Percentiles rank a stretch among this genome's conserved stretches.
These are phyloP conservation scores for Eimeria sp. DNA, from an alignment of 169 alveolate genomes.

Conservation along the genomic window DNA sequence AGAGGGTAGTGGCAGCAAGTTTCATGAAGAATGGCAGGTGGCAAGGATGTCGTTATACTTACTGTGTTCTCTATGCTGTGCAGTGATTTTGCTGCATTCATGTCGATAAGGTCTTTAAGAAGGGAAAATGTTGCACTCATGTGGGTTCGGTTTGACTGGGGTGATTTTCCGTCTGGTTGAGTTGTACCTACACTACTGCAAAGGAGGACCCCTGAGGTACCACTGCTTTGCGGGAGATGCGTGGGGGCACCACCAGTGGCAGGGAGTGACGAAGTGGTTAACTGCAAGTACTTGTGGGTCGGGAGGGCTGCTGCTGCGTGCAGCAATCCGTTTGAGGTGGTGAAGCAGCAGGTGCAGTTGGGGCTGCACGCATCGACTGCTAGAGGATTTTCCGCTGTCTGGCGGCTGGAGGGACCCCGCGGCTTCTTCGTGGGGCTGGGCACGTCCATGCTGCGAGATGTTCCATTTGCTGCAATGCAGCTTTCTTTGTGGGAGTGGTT, in stretches of 20 bases:
- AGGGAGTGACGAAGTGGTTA: neutral
- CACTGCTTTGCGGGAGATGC: neutral
- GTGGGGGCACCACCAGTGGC: neutral
- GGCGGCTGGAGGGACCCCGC: constrained; percentile 88
- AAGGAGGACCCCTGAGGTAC: neutral
- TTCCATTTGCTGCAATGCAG: constrained; percentile 96
- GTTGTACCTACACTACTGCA: neutral
- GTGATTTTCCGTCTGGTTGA: neutral
- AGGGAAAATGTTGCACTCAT: neutral
- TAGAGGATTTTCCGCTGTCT: constrained; percentile 88
- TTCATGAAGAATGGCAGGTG: neutral
- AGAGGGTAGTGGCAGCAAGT: no score
- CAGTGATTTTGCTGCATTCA: neutral
- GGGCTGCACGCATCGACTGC: constrained; percentile 89
- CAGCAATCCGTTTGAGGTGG: constrained; percentile 96
- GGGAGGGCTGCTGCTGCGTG: neutral
- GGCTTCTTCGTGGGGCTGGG: constrained; percentile 93
- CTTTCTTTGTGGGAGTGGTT: constrained; percentile 90
- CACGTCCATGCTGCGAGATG: constrained; percentile 92
- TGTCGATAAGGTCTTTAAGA: neutral
- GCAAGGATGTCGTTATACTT: neutral
- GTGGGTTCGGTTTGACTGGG: neutral
- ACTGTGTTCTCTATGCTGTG: neutral
- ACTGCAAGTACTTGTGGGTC: neutral
- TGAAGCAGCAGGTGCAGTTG: constrained; percentile 94